These are phyloP conservation scores for Peniophora sp. DNA, from an alignment of 1,284 basidiomycete genomes.

Conservation along the genomic window DNA sequence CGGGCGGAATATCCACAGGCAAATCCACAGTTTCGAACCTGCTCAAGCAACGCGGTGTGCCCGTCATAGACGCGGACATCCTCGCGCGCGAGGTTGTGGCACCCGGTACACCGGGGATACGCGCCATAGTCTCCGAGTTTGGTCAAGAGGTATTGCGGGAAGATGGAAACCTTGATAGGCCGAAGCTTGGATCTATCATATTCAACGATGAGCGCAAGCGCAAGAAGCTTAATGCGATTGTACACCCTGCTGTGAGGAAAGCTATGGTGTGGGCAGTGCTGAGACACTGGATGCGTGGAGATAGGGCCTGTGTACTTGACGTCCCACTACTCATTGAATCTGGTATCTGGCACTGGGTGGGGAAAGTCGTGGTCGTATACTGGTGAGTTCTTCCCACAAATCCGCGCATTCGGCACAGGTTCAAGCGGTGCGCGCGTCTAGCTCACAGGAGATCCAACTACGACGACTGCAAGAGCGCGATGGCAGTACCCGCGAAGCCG, in stretches of 20 bases:
- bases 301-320: slow-evolving; percentile 80
- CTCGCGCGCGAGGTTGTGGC: slow-evolving; percentile 85
- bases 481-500: slow-evolving; percentile 50
- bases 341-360: slow-evolving; percentile 81
- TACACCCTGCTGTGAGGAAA: slow-evolving; percentile 82
- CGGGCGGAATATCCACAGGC: slow-evolving; percentile 94
- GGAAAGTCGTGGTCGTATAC: slow-evolving; percentile 81
- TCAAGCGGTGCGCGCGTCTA: slow-evolving; percentile 18
- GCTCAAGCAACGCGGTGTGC: slow-evolving; percentile 57
- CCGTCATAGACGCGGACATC: slow-evolving; percentile 89
- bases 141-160: slow-evolving; percentile 59
- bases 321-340: slow-evolving; percentile 93
- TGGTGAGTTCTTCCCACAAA: slow-evolving; percentile 47
- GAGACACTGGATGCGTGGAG: slow-evolving; percentile 69
- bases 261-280: slow-evolving; percentile 71
- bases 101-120: slow-evolving; percentile 75
- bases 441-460: slow-evolving; percentile 72
- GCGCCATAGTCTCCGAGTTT: slow-evolving; percentile 63
- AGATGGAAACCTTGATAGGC: slow-evolving; percentile 76
- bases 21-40: slow-evolving; percentile 88
- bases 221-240: slow-evolving; percentile 73
- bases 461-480: slow-evolving; percentile 72
- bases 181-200: slow-evolving; percentile 78
- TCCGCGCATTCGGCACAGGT: not conserved
- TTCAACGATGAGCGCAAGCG: slow-evolving; percentile 76